Percentiles rank a stretch among this genome's conserved stretches.
Conservation (phyloP, 1,284 basidiomycete species). For the Cryptococcus sp. region DNA sequence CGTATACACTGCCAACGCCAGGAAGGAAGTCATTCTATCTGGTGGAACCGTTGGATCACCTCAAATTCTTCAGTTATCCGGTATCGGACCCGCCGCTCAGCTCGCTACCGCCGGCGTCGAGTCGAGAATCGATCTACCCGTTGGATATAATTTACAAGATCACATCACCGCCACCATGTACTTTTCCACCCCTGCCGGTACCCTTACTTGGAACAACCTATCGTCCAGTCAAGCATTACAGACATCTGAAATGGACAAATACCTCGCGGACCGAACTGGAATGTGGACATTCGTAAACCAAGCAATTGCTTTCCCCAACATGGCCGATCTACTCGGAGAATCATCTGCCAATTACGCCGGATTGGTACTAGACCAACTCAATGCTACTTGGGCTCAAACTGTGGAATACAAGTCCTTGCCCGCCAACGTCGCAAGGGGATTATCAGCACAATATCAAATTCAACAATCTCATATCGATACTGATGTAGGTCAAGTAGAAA, state of each 20-base stretch:
- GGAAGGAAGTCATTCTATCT: constrained; percentile 50
- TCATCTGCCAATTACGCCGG: constrained; percentile 23
- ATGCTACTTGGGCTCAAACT: constrained; percentile 70
- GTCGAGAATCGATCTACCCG: constrained; percentile 56
- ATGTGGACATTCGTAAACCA: constrained; percentile 48
- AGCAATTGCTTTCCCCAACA: constrained; percentile 39
- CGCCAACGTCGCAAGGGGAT: constrained; percentile 31
- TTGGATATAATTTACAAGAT: constrained; percentile 72
- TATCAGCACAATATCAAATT: constrained; percentile 37
- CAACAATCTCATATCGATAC: constrained; percentile 29
- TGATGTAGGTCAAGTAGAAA: constrained; percentile 44
- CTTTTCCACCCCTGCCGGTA: constrained; percentile 35
- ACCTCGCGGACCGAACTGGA: constrained; percentile 29
- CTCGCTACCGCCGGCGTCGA: constrained; percentile 55
- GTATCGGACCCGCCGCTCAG: constrained; percentile 62
- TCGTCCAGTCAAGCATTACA: constrained; percentile 19
- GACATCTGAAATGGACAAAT: constrained; percentile 28
- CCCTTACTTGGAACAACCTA: constrained; percentile 41
- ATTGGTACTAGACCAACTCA: constrained; percentile 59
- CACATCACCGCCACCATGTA: constrained; percentile 53
- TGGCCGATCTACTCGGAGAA: constrained; percentile 27
- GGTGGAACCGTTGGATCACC: constrained; percentile 63
- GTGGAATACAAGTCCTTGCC: constrained; percentile 33
- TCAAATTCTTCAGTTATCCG: constrained; percentile 65
- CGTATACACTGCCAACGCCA: constrained; percentile 52